Percentiles rank a stretch among this genome's conserved stretches.
phyloP scores from a whole-genome alignment of 805 yeast species.

The Candida ulmi region DNA sequence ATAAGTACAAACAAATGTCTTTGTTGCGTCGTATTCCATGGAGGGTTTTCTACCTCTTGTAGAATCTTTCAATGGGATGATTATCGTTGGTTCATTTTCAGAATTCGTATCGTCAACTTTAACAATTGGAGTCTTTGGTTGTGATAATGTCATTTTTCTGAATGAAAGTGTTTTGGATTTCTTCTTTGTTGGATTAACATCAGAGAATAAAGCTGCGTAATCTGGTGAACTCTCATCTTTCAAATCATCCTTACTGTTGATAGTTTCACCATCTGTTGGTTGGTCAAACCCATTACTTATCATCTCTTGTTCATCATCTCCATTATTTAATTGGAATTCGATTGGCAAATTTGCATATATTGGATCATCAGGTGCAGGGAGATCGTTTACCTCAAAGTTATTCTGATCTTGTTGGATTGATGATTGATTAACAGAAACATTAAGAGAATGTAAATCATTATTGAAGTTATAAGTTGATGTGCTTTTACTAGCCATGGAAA shows the following conservation, averaged over 20 bases:
- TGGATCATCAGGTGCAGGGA: not conserved
- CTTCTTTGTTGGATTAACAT: constrained; percentile 17
- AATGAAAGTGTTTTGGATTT: constrained; percentile 14
- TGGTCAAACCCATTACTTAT: too few relatives aligned
- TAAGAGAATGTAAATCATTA: constrained; percentile 2
- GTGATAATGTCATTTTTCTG: constrained; percentile 4
- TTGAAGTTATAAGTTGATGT: constrained; percentile 20
- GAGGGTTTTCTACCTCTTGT: constrained; percentile 65
- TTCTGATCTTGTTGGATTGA: not conserved
- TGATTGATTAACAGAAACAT: not conserved
- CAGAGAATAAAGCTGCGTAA: constrained; percentile 26
- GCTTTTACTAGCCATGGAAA: constrained; percentile 19
- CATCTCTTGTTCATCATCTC: too few relatives aligned
- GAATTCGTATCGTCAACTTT: not conserved
- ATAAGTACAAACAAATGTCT: constrained; percentile 57
- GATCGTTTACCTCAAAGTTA: too few relatives aligned
- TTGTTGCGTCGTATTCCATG: constrained; percentile 46
- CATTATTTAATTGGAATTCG: not conserved
- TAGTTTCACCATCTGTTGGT: not conserved
- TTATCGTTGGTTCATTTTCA: not conserved
- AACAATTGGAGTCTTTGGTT: not conserved
- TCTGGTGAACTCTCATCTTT: constrained; percentile 21
- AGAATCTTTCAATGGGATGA: constrained; percentile 23
- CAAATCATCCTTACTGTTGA: constrained; percentile 3
- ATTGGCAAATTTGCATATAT: not conserved